Evolutionary conservation across 1,284 basidiomycete species (phyloP).

Genomic region (Kalmanozyma brasiliensis): DNA sequence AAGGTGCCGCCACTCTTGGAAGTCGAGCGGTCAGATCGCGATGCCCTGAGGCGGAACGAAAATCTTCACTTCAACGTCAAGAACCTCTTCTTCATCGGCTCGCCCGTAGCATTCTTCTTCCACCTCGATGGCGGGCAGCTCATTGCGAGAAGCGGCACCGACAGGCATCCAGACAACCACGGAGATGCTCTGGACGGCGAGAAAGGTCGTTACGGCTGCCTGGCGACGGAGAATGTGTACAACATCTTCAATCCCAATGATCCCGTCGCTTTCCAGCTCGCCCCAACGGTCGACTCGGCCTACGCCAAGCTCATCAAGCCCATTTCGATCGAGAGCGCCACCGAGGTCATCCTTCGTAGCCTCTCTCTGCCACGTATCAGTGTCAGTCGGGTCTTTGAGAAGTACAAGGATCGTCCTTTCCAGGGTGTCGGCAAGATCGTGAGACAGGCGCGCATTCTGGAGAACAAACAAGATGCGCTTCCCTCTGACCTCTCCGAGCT

Average conservation of each 20-base stretch:
- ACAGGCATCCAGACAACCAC: constrained; percentile 68
- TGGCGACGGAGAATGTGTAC: constrained; percentile 71
- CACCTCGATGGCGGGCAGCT: constrained; percentile 72
- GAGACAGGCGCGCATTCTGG: constrained; percentile 16
- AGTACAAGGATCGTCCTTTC: constrained; percentile 47
- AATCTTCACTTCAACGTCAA: constrained; percentile 69
- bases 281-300: constrained; percentile 66
- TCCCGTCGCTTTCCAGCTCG: constrained; percentile 69
- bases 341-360: constrained; percentile 60
- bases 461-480: constrained; percentile 3
- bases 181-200: constrained; percentile 66
- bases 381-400: constrained; percentile 64
- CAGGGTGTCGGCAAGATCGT: constrained; percentile 39
- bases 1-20: constrained; percentile 62
- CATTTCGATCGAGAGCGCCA: constrained; percentile 66
- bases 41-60: constrained; percentile 26
- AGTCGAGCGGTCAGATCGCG: constrained; percentile 12
- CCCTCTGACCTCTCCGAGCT: constrained; percentile 16
- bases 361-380: constrained; percentile 62
- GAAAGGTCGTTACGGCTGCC: constrained; percentile 71
- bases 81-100: constrained; percentile 72
- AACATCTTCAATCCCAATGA: constrained; percentile 69
- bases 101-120: constrained; percentile 72
- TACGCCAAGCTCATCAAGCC: constrained; percentile 68
- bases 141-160: constrained; percentile 71